Base-by-base conservation (phyloP, 2,329 filamentous ascomycete species). In the Pseudopithomyces chartarum region DNA sequence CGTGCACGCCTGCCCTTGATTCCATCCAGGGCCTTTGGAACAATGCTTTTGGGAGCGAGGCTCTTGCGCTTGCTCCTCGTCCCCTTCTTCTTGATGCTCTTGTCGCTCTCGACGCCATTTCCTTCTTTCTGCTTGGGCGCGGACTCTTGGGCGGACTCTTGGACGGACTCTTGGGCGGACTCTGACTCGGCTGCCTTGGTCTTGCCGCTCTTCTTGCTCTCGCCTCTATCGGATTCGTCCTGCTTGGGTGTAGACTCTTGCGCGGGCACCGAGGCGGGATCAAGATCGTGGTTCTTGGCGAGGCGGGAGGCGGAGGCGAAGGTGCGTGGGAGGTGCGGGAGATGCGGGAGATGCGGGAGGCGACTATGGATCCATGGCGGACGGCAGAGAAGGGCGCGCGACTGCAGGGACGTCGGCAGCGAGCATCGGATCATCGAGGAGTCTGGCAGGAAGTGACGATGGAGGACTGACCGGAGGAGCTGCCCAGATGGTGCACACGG, bases 341-440 rank as follows among this genome's bases (percentile, higher is more conserved):
- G 48, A 26, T 4, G 48, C 36, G 4, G 23, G 11, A 7, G 13
- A 23, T 32, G 38, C 17, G 38, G 48, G 23, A 51, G 48, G 26
- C 38, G 48, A 23, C 36, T 40, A 23, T 51, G 38, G 15, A 51
- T 32, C 36, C 48, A 51, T 33, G 48, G 48, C 22, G 36, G 23
- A 38, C 48, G 48, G 48, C n/a, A 20, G 11, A 51, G 38, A 11
- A 26, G 23, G 13, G 38, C 38, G 20, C 48, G 48, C 36, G 42
- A 26, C 6, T 36, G 34, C 47, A 40, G 22, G 32, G 36, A 6
- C 20, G 47, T 29, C 48, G 38, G 23, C 20, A 51, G 48, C 26
- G 38, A 22, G 38, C 48, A 51, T 51, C 36, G 48, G 38, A 32
- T 32, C 48, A 51, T 51, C 38, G 48, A 51, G 48, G 38, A 34